Conservation (phyloP, 2,329 filamentous ascomycete species). For the Chrysoporthe puriensis region DNA sequence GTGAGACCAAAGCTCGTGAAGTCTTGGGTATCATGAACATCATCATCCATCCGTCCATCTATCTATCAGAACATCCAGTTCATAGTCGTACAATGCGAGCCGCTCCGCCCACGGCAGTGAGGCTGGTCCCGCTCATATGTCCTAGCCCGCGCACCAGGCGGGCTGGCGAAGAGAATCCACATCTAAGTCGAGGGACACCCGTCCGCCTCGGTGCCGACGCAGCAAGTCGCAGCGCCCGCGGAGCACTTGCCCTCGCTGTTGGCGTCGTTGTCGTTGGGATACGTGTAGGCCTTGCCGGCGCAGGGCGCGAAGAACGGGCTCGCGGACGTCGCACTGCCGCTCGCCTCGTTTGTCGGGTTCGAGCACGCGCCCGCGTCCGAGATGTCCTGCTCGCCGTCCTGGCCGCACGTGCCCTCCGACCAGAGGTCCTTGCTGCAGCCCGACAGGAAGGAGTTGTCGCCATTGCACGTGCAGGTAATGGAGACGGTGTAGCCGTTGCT, state of each 20-base stretch:
- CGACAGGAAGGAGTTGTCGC: constrained; percentile 17
- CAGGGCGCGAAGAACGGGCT: constrained; percentile 23
- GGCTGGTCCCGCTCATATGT: neutral
- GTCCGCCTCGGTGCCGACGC: constrained; percentile 15
- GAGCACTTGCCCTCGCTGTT: constrained; percentile 24
- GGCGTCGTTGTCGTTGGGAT: constrained; percentile 20
- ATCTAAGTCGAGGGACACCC: constrained; percentile 15
- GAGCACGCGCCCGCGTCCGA: constrained; percentile 18
- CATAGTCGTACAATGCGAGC: neutral
- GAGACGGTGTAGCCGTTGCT: constrained; percentile 28
- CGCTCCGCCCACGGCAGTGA: neutral
- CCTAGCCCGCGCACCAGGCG: neutral
- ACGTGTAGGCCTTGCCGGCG: constrained; percentile 26
- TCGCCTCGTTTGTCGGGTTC: constrained; percentile 21
- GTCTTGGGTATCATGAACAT: neutral
- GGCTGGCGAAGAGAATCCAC: neutral
- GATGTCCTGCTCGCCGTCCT: constrained; percentile 9
- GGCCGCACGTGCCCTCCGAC: constrained; percentile 9
- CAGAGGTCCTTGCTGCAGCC: constrained; percentile 27
- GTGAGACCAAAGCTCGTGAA: neutral
- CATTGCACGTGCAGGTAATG: constrained; percentile 27
- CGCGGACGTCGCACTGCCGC: constrained; percentile 2
- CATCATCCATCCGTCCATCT: neutral
- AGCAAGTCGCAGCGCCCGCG: constrained; percentile 22
- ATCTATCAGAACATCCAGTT: neutral